Base-by-base conservation (phyloP, 179 eudicot genomes). In the Silene coronaria region DNA sequence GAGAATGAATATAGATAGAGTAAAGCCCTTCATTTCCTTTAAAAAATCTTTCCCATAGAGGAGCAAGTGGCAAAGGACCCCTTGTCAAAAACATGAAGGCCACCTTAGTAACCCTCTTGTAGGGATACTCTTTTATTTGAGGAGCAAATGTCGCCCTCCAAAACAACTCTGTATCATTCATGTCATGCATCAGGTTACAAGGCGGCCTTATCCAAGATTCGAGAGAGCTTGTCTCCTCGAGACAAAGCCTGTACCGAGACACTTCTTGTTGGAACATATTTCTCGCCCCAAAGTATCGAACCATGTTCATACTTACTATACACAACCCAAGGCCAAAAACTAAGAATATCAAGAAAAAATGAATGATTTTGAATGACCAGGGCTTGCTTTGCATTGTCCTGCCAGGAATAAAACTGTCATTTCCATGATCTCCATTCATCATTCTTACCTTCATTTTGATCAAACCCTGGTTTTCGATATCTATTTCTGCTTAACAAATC, bases 1-100 rank as follows among this genome's bases (percentile, higher is more conserved):
- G 48, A 11, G 98, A 80, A 85, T 93, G 98, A 78, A 91, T 75
- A 73, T 90, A 93, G 21, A 93, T 86, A n/a, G 97, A 84, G 77
- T 84, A 91, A 16, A 76, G 66, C 21, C 91, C 93, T 28, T 85
- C 79, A 63, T 91, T 81, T 72, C 97, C 96, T 64, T 66, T 73
- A 46, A 93, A 90, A 71, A 91, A 93, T 82, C 87, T 84, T 80
- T 90, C 97, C 98, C 98, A 93, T 0, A 93, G 80, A 42, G 93
- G 97, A 2, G 97, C 82, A 51, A 93, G 81, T 0, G 98, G 98
- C 77, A 93, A 78, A 48, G 97, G 97, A 13, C 98, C 98, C 66
- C 94, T 89, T 0, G 98, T 90, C 68, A 93, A 82, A 83, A 93
- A 93, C 98, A 93, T 89, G 80, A 93, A 93, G 14, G 98, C 98